Conservation (phyloP, 345 rosid genomes). For the Trapa bicornis region DNA sequence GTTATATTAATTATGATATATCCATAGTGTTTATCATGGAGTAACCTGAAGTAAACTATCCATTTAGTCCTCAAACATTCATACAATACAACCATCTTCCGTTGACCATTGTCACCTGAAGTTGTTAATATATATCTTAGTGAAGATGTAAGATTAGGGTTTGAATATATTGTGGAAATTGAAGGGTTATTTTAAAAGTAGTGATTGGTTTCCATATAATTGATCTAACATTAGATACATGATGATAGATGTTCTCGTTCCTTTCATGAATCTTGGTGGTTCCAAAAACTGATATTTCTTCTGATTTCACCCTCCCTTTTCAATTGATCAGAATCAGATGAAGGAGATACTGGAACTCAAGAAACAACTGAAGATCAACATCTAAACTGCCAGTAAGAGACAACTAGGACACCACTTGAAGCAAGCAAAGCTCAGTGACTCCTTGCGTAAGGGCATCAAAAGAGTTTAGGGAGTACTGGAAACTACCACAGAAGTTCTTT, state of each 20-base stretch:
- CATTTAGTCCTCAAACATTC: too few relatives aligned
- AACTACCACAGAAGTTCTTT: too few relatives aligned
- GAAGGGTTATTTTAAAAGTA: background rate
- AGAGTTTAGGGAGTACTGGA: too few relatives aligned
- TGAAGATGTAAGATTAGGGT: too few relatives aligned
- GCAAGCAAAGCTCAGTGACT: background rate
- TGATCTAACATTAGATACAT: background rate
- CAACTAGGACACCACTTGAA: background rate
- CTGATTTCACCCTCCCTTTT: background rate
- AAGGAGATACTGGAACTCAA: constrained; percentile 4
- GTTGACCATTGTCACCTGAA: too few relatives aligned
- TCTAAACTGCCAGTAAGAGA: background rate
- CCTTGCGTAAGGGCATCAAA: too few relatives aligned
- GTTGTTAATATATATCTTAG: too few relatives aligned
- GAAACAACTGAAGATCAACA: background rate
- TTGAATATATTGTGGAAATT: too few relatives aligned
- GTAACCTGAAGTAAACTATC: too few relatives aligned
- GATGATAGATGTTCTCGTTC: background rate
- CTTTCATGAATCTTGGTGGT: background rate
- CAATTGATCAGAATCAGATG: background rate
- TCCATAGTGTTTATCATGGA: background rate
- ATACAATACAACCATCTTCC: too few relatives aligned
- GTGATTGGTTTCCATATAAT: background rate
- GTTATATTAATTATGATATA: background rate
- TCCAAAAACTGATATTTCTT: background rate